Base-by-base conservation (phyloP, 805 yeast genomes). In the Saturnispora mendoncae region DNA sequence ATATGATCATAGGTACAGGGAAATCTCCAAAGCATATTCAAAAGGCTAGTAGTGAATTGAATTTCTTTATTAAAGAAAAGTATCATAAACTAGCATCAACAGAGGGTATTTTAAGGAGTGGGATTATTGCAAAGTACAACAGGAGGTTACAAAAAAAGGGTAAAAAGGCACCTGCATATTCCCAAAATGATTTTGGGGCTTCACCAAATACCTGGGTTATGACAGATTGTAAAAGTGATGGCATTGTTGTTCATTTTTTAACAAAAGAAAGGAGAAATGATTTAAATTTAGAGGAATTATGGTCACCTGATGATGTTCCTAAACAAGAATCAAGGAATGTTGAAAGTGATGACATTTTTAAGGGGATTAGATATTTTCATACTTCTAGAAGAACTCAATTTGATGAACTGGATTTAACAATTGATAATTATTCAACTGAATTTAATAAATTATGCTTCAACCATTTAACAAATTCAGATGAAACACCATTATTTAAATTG, bases 201-300 rank as follows among this genome's bases (percentile, higher is more conserved):
- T 50, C 66, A 5, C 67, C 78, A 4, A 86, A 85, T 51, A 73
- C 84, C 20, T 88, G 97, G 97, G 76, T 84, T 18, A 76, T 84
- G 72, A 66, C 87, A 36, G 86, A 85, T 51, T 72, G 85, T 37
- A 66, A 69, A 21, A 60, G 73, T 2, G 81, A 79, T 46, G 75
- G 76, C 29, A 71, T 86, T 3, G 72, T 68, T 41, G 69, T 88
- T 25, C 95, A 88, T 59, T 60, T 88, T 14, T 61, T 88, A 52
- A 84, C 95, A 0, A 67, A 69, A 4, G 78, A 76, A 31, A 74
- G 90, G 57, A 68, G 97, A 44, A 56, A 59, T 14, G 78, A 74
- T 44, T 62, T 90, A 48, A 76, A 84, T 52, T 67, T 88, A 54
- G 95, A 86, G 56, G 66, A 70, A 19, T 54, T 86, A 33, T 86